Evolutionary conservation across 768 basidiomycete genomes (phyloP), one percentile per base, ranked within the genome.

Genomic region (Leccinellum luteum): DNA sequence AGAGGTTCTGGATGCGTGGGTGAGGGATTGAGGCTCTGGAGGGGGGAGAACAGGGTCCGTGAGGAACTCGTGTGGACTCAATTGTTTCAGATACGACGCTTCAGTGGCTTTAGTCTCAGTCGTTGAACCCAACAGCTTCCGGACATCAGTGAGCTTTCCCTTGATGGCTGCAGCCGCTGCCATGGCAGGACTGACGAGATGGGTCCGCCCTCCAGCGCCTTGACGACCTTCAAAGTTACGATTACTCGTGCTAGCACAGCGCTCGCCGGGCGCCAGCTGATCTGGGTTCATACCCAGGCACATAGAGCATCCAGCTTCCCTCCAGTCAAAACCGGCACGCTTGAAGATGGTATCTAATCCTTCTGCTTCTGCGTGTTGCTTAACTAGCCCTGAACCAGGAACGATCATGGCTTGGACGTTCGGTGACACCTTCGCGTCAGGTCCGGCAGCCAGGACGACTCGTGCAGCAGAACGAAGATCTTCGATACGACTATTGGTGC

Each of bases 251-350:
- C 90, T 92, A 10, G 93, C 93, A 66, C 93, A 95, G 45, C 93
- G 87, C 67, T 88, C 81, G 14, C 89, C 86, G 2, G 92, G 90
- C 17, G 82, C 79, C 51, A 96, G 78, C 67, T 94, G 91, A 73
- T 96, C 93, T 13, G 92, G 90, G 73, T 96, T 96, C 93, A 96
- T 96, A 43, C 92, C 93, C 63, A 96, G 74, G 75, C 93, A 96
- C 93, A 96, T 96, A 15, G 93, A 96, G 69, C 93, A 96, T 32
- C 93, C 93, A 31, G 93, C 93, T 73, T 96, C 93, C 52, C 93
- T 83, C 93, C 93, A 95, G 67, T 96, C 93, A 67, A 94, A 96
- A 31, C 93, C 93, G 34, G 93, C 93, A 45, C 89, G 87, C 69
- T 86, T 90, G 79, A 96, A 92, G 64, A 95, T 78, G 54, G 80